Evolutionary conservation across 331 rosid species (phyloP).

Genomic region (Malus hybrid): DNA sequence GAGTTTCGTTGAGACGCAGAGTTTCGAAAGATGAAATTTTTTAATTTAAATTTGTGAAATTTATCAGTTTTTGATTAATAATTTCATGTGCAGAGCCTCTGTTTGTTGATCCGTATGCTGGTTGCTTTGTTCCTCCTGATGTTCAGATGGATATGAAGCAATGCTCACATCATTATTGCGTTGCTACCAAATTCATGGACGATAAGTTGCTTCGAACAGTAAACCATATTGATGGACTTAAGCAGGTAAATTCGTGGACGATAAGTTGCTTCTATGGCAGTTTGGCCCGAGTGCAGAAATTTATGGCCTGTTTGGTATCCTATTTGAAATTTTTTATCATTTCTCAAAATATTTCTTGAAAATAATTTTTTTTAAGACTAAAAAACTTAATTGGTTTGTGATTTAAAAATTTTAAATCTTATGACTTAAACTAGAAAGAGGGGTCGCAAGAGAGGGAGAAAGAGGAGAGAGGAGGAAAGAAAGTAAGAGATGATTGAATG

Average conservation of each 20-base stretch:
- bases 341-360: too few species aligned
- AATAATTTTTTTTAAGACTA: too few species aligned
- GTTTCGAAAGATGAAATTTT: background rate
- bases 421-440: too few species aligned
- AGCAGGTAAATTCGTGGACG: slow-evolving; percentile 25
- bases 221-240: slow-evolving; percentile 35
- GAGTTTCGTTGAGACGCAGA: background rate
- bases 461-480: too few species aligned
- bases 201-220: slow-evolving; percentile 48
- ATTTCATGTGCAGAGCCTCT: slow-evolving; percentile 58
- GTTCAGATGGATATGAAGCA: slow-evolving; percentile 34
- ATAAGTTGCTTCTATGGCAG: too few species aligned
- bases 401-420: too few species aligned
- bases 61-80: background rate
- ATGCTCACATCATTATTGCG: slow-evolving; percentile 44
- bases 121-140: slow-evolving; percentile 52
- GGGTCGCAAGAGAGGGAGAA: too few species aligned
- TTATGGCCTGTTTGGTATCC: fast-evolving
- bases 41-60: background rate
- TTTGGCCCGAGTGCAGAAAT: too few species aligned
- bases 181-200: slow-evolving; percentile 70
- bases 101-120: slow-evolving; percentile 67
- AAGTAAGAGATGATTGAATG: too few species aligned
- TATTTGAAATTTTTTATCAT: too few species aligned
- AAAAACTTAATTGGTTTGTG: fast-evolving